Evolutionary conservation across 805 yeast genomes (phyloP).

Genomic region (Nakazawaea siamensis): DNA sequence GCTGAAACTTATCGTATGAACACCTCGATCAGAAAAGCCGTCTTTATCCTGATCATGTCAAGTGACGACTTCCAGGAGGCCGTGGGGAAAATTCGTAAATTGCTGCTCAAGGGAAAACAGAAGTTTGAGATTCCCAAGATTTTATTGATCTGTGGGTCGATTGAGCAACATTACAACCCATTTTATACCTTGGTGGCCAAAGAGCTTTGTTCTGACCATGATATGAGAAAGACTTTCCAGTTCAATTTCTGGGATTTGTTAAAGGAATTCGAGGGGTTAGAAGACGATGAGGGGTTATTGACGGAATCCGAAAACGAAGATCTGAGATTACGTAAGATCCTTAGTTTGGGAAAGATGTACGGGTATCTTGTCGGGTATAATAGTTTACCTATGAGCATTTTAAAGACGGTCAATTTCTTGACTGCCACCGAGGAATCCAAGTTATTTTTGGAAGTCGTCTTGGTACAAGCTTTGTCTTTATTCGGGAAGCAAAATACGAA

Average conservation of each 20-base stretch:
- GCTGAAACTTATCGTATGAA: slow-evolving; percentile 89
- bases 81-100: slow-evolving; percentile 68
- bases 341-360: slow-evolving; percentile 74
- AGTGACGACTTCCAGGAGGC: slow-evolving; percentile 91
- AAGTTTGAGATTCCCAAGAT: slow-evolving; percentile 83
- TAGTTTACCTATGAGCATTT: slow-evolving; percentile 60
- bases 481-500: slow-evolving; percentile 32
- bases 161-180: slow-evolving; percentile 82
- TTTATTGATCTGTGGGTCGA: slow-evolving; percentile 74
- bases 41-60: slow-evolving; percentile 91
- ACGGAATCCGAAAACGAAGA: slow-evolving; percentile 41
- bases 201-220: slow-evolving; percentile 68
- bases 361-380: slow-evolving; percentile 73
- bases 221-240: slow-evolving; percentile 76
- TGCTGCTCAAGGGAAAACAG: slow-evolving; percentile 71
- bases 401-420: slow-evolving; percentile 68
- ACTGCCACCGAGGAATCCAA: slow-evolving; percentile 52
- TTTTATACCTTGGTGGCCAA: slow-evolving; percentile 77
- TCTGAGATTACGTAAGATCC: slow-evolving; percentile 44
- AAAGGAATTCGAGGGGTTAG: slow-evolving; percentile 56
- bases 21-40: slow-evolving; percentile 89
- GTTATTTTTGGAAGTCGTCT: slow-evolving; percentile 64
- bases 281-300: slow-evolving; percentile 23
- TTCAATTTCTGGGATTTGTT: slow-evolving; percentile 84
- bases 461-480: slow-evolving; percentile 58